A percentile compares a stretch with the other conserved stretches of the same genome.
phyloP scores from a whole-genome alignment of 345 rosid genomes.

The Gossypium australe region DNA sequence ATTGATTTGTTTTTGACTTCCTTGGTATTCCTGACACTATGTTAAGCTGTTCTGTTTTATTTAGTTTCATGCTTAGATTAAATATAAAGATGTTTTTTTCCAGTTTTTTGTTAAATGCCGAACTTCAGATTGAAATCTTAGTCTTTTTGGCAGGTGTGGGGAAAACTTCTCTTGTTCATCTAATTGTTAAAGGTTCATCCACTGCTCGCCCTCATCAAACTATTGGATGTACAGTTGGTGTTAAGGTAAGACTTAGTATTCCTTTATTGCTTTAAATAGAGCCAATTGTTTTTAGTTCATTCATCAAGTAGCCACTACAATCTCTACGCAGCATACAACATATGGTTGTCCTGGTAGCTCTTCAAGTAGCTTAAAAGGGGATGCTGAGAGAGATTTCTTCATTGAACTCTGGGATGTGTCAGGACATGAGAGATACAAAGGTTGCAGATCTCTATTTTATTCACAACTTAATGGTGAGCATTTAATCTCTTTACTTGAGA shows the following conservation, averaged over 20 bases:
- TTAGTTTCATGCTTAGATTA: neutral
- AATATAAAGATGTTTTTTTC: neutral
- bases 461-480: constrained; percentile 82
- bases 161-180: constrained; percentile 85
- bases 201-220: constrained; percentile 75
- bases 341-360: constrained; percentile 85
- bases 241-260: constrained; percentile 51
- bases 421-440: constrained; percentile 98
- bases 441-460: constrained; percentile 86
- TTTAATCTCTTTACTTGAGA: neutral
- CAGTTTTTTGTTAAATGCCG: neutral
- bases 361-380: constrained; percentile 83
- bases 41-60: neutral
- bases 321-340: constrained; percentile 51
- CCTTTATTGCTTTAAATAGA: constrained; percentile 1
- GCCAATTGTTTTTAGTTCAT: constrained; percentile 14
- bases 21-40: neutral
- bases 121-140: constrained; percentile 12
- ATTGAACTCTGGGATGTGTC: constrained; percentile 98
- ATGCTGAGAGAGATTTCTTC: constrained; percentile 89
- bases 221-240: constrained; percentile 92
- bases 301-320: constrained; percentile 14
- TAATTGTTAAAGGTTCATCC: constrained; percentile 73
- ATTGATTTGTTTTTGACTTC: too few species aligned
- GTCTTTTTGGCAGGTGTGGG: constrained; percentile 66